Base-by-base conservation (phyloP, 257 asterid genomes). In the Leonotis leonurus region DNA sequence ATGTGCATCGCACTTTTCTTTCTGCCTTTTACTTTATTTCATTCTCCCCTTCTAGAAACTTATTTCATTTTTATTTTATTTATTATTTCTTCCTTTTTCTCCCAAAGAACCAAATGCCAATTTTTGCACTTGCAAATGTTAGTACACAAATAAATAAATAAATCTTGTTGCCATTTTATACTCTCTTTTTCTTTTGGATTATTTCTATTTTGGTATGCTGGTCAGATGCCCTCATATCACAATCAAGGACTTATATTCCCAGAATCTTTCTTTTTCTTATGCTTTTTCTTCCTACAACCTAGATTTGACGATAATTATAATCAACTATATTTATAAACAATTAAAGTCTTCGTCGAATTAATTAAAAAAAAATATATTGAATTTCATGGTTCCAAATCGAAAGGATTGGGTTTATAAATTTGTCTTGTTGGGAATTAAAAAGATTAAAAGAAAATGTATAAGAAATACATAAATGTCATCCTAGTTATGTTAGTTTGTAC, bases 211-310 rank as follows among this genome's bases (percentile, higher is more conserved):
- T 61, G 67, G 68, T 25, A 50, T 60, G 56, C 62, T 60, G 55
- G 55, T 68, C 62, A 58, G 44, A 68, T 59, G 26, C 61, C 60
- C 33, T 12, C 46, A 29, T 45, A 6, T 61, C 57, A 29, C 57
- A 61, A 30, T 46, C 67, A 17, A 29, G 7, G 43, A 43, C 12
- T 17, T 40, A n/a, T n/a, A n/a, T n/a, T n/a, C n/a, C n/a, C n/a
- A n/a, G n/a, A n/a, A n/a, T 60, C 16, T 14, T 14, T 4, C 10
- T 3, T 27, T 6, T 1, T 0, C 32, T 29, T 9, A 30, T 17
- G 8, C 0, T 5, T 20, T 18, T 54, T 7, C 10, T 55, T 18
- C 22, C 24, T 32, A 35, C 20, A 35, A 48, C 6, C 11, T n/a
- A 49, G 10, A 32, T 17, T 14, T 56, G 32, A 18, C 18, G n/a